Evolutionary conservation across 23 red algal genomes (phyloP).

Genomic region (Gracilaria domingensis): DNA sequence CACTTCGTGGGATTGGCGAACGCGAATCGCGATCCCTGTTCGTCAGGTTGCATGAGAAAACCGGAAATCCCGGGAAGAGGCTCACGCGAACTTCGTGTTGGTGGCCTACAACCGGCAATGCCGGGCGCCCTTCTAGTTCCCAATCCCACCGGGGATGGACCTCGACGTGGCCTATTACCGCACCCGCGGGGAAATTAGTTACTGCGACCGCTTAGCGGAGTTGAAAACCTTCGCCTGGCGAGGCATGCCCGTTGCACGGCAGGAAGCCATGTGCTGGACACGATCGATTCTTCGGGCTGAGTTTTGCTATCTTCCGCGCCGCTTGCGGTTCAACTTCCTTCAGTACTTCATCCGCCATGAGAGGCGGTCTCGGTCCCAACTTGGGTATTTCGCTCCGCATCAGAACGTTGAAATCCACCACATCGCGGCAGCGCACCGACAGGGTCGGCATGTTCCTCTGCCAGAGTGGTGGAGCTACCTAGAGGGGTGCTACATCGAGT

Average conservation of each 20-base stretch:
- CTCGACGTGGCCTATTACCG: background rate
- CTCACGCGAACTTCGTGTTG: background rate
- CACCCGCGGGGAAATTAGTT: background rate
- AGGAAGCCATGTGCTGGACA: background rate
- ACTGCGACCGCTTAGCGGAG: background rate
- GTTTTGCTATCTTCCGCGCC: background rate
- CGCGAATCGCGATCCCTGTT: slow-evolving; percentile 8
- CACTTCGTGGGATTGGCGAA: slow-evolving; percentile 29
- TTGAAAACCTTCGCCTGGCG: background rate
- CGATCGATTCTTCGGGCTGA: slow-evolving; percentile 8
- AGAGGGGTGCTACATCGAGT: slow-evolving; percentile 22
- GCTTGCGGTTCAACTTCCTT: background rate
- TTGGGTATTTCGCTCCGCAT: slow-evolving; percentile 13
- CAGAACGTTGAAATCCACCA: slow-evolving; percentile 4
- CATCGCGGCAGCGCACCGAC: background rate
- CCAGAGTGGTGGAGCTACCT: background rate
- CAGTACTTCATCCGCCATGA: slow-evolving; percentile 3
- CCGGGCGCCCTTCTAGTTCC: slow-evolving; percentile 5
- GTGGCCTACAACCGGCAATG: background rate
- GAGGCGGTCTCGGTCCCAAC: background rate
- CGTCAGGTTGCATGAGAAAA: background rate
- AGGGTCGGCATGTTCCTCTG: slow-evolving; percentile 3
- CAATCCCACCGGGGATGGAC: background rate
- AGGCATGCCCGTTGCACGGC: background rate
- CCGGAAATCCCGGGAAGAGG: background rate